Percentiles rank a stretch among this genome's conserved stretches.
Evolutionary conservation across 2,329 filamentous ascomycete genomes (phyloP).

Genomic region (Alternaria triticina): DNA sequence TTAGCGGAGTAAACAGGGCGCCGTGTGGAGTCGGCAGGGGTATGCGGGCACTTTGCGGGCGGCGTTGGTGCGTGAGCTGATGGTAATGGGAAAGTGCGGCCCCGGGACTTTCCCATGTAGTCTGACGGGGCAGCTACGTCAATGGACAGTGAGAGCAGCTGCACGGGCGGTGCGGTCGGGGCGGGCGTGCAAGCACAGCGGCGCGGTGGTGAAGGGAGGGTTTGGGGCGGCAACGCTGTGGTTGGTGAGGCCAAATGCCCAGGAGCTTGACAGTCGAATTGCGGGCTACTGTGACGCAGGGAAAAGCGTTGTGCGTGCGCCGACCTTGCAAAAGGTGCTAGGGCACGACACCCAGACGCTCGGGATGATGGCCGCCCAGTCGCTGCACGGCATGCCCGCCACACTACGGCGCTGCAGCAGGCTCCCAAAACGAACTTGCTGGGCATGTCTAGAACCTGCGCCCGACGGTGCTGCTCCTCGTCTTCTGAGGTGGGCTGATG

Average conservation of each 20-base stretch:
- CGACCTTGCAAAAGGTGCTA: slow-evolving; percentile 14
- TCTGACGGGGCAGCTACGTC: slow-evolving; percentile 24
- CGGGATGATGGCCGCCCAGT: slow-evolving; percentile 22
- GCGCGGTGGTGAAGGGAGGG: background rate
- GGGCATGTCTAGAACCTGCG: slow-evolving; percentile 17
- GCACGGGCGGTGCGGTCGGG: slow-evolving; percentile 3
- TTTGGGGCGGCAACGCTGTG: slow-evolving; percentile 3
- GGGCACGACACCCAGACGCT: slow-evolving; percentile 18
- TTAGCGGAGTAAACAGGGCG: slow-evolving; percentile 31
- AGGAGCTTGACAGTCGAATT: background rate
- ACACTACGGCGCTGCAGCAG: slow-evolving; percentile 9
- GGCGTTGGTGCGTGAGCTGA: slow-evolving; percentile 3
- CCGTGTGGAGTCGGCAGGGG: slow-evolving; percentile 32
- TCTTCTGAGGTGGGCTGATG: slow-evolving; percentile 11
- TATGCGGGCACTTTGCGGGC: slow-evolving; percentile 11
- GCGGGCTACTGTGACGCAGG: slow-evolving; percentile 2
- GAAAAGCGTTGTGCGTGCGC: slow-evolving; percentile 15
- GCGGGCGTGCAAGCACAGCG: background rate
- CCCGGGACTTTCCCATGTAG: slow-evolving; percentile 25
- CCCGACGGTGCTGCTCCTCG: background rate
- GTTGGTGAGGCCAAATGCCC: slow-evolving; percentile 9
- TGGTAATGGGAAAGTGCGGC: slow-evolving; percentile 22
- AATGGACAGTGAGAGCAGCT: background rate
- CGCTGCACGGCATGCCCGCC: slow-evolving; percentile 14
- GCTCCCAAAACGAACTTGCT: slow-evolving; percentile 4